Evolutionary conservation across 1,284 basidiomycete species (phyloP).

Genomic region (Boletus semigastroideus): DNA sequence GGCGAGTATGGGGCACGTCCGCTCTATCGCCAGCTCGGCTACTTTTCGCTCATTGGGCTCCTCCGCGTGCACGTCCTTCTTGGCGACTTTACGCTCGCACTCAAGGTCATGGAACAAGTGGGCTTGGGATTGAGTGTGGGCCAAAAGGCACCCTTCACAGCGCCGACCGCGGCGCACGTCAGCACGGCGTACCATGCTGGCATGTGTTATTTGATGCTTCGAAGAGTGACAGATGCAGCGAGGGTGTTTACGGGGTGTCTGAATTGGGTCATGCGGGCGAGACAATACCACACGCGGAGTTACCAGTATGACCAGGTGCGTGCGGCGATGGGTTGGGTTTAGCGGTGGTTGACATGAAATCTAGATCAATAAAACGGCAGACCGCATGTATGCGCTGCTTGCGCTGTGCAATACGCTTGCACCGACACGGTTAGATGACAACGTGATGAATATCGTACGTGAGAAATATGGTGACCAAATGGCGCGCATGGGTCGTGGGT

Average conservation of each 20-base stretch:
- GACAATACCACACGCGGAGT: constrained; percentile 93
- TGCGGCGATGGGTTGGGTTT: neutral
- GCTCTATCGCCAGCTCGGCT: constrained; percentile 95
- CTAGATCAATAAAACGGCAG: constrained; percentile 96
- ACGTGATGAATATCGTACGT: constrained; percentile 89
- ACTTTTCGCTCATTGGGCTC: constrained; percentile 95
- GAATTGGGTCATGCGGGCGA: constrained; percentile 90
- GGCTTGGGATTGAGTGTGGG: constrained; percentile 88
- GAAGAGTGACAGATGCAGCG: constrained; percentile 93
- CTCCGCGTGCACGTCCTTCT: constrained; percentile 94
- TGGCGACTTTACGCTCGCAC: constrained; percentile 93
- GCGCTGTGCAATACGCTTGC: constrained; percentile 92
- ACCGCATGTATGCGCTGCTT: constrained; percentile 96
- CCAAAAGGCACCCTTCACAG: constrained; percentile 84
- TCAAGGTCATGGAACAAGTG: constrained; percentile 94
- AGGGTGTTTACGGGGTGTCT: constrained; percentile 91
- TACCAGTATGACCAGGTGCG: constrained; percentile 94
- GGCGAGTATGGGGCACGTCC: constrained; percentile 91
- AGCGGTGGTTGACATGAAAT: neutral
- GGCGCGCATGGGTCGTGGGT: constrained; percentile 82
- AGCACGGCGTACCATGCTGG: constrained; percentile 95
- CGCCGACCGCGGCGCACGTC: constrained; percentile 94
- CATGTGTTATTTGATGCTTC: constrained; percentile 94
- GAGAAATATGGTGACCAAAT: constrained; percentile 94
- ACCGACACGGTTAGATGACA: constrained; percentile 90